Conservation (phyloP, 768 basidiomycete species). For the Tylopilus sp. region DNA sequence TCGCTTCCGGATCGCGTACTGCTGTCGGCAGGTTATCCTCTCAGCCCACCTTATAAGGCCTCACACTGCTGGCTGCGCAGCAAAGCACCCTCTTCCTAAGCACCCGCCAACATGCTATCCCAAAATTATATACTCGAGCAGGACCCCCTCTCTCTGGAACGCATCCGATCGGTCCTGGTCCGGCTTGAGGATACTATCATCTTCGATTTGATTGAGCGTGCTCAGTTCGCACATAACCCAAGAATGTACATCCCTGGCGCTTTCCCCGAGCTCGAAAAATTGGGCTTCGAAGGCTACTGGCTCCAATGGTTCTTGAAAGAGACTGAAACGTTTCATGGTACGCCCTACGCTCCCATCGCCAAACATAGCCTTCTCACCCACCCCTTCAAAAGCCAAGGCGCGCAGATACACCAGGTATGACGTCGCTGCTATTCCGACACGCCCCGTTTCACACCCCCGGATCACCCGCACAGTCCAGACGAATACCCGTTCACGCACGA, state of each 20-base stretch:
- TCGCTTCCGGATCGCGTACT: not conserved
- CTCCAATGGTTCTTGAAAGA: conserved; percentile 97
- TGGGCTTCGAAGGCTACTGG: conserved; percentile 85
- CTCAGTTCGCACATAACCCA: conserved; percentile 93
- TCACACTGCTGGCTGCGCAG: not conserved
- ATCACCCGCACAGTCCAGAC: conserved; percentile 68
- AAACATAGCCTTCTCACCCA: conserved; percentile 2
- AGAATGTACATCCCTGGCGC: conserved; percentile 79
- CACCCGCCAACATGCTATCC: conserved; percentile 44
- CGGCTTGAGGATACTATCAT: conserved; percentile 99
- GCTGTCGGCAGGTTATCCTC: not conserved
- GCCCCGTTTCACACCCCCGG: not conserved
- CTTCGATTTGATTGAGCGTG: conserved; percentile 94
- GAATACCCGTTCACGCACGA: conserved; percentile 91
- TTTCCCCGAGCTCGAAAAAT: conserved; percentile 71
- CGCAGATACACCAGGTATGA: conserved; percentile 87
- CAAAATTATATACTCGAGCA: conserved; percentile 65
- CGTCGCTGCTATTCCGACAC: not conserved
- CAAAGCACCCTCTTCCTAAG: not conserved
- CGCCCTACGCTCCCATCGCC: conserved; percentile 26
- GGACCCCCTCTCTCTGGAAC: conserved; percentile 83
- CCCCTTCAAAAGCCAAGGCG: conserved; percentile 73
- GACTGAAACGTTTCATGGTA: conserved; percentile 93
- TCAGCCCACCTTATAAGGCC: conserved; percentile 10
- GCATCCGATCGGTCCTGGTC: conserved; percentile 81